Percentiles rank a stretch among this genome's conserved stretches.
Evolutionary conservation across 202 grass and related monocot species (phyloP).

Genomic region (Saccharum hybrid): DNA sequence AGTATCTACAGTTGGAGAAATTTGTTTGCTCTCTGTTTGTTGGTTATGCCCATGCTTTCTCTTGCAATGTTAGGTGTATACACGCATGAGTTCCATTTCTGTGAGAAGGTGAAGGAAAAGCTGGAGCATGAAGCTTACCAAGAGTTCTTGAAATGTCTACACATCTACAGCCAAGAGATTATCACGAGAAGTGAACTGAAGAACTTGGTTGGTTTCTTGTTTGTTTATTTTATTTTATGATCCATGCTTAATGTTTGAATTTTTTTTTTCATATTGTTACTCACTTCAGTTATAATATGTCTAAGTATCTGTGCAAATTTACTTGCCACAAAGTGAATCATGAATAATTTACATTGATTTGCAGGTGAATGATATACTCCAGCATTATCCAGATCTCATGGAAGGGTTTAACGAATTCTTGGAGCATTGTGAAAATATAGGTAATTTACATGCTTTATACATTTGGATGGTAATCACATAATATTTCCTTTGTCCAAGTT

Average conservation of each 20-base stretch:
- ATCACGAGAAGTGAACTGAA: conserved; percentile 87
- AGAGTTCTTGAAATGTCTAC: conserved; percentile 96
- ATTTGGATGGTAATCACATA: conserved; percentile 15
- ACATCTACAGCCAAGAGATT: conserved; percentile 86
- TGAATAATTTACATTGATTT: conserved; percentile 36
- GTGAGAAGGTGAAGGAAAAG: conserved; percentile 87
- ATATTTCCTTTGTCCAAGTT: conserved; percentile 4
- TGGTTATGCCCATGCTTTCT: background rate
- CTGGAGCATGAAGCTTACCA: conserved; percentile 87
- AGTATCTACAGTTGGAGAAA: background rate
- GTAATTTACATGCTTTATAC: conserved; percentile 31
- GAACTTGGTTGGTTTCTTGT: conserved; percentile 69
- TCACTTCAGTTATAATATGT: conserved; percentile 13
- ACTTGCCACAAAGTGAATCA: conserved; percentile 26
- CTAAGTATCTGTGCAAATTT: background rate
- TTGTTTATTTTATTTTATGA: conserved; percentile 11
- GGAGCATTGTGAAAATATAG: conserved; percentile 78
- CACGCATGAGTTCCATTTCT: conserved; percentile 73
- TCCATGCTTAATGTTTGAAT: conserved; percentile 1
- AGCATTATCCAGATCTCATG: conserved; percentile 89
- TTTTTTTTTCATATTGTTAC: background rate
- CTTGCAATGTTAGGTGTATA: conserved; percentile 58
- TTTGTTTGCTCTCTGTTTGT: conserved; percentile 16
- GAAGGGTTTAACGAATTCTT: conserved; percentile 94
- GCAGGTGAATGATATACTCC: conserved; percentile 85